phyloP scores from a whole-genome alignment of 306 rosid species.

The Prunus campanulata region DNA sequence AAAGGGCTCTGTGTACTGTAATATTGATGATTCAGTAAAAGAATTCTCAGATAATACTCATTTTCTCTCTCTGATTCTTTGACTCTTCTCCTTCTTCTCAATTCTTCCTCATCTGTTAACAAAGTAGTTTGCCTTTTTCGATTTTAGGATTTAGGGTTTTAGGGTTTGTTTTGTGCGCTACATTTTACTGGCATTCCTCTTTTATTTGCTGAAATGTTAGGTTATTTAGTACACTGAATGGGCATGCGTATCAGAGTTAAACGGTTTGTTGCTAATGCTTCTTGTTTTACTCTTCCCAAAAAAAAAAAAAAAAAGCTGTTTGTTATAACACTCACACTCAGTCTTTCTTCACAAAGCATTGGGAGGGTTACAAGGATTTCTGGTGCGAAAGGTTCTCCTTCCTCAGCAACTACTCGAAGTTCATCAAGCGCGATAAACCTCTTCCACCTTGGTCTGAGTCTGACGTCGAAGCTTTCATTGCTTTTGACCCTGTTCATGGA shows the following conservation, averaged over 20 bases:
- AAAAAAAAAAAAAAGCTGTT: no score
- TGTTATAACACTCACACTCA: conserved; percentile 2
- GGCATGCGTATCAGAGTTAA: neutral
- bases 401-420: conserved; percentile 45
- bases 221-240: neutral
- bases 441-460: conserved; percentile 62
- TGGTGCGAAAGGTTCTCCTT: conserved; percentile 73
- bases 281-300: neutral
- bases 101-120: no score
- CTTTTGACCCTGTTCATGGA: conserved; percentile 75
- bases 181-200: neutral
- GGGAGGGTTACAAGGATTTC: conserved; percentile 65
- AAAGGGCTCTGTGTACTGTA: no score
- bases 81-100: no score
- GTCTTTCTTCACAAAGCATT: conserved; percentile 42
- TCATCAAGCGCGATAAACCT: conserved; percentile 54
- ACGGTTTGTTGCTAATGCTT: neutral
- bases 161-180: neutral
- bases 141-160: conserved; percentile 23
- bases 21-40: no score
- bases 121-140: neutral
- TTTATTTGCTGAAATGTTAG: no score
- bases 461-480: conserved; percentile 70
- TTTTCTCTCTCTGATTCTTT: no score
- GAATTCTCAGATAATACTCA: no score